phyloP scores from a whole-genome alignment of 495 filamentous ascomycete species.

The Penicillium paxilli region DNA sequence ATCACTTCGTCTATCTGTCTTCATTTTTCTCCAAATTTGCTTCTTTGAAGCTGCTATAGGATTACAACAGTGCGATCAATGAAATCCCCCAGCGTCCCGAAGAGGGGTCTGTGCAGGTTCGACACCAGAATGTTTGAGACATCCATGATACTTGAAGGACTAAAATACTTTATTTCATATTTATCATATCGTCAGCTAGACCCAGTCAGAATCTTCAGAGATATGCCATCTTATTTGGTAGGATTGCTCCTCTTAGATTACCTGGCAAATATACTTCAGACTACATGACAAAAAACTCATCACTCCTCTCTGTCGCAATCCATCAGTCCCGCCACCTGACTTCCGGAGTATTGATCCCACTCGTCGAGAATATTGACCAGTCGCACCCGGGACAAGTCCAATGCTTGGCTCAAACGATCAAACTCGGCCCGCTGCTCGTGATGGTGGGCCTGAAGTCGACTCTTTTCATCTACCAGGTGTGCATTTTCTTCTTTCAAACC shows the following conservation, averaged over 20 bases:
- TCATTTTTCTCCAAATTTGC: no score
- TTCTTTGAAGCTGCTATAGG: no score
- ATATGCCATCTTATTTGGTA: no score
- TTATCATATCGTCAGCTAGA: no score
- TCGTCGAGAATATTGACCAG: background rate
- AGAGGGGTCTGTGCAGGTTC: no score
- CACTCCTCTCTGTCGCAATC: background rate
- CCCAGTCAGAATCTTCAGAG: no score
- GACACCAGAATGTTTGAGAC: no score
- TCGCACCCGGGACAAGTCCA: background rate
- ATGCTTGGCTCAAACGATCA: background rate
- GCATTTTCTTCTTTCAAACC: background rate
- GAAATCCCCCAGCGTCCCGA: no score
- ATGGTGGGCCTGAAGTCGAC: background rate
- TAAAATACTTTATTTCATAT: no score
- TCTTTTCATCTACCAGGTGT: background rate
- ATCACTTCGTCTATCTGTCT: no score
- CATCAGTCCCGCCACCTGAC: background rate
- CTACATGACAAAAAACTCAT: background rate
- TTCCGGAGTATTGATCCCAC: background rate
- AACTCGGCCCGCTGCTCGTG: background rate
- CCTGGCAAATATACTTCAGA: background rate
- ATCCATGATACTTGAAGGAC: no score
- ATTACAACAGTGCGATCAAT: no score
- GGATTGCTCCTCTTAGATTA: background rate